phyloP scores from a whole-genome alignment of 768 basidiomycete species.

The button mushroom (Agaricus bisporus) region DNA sequence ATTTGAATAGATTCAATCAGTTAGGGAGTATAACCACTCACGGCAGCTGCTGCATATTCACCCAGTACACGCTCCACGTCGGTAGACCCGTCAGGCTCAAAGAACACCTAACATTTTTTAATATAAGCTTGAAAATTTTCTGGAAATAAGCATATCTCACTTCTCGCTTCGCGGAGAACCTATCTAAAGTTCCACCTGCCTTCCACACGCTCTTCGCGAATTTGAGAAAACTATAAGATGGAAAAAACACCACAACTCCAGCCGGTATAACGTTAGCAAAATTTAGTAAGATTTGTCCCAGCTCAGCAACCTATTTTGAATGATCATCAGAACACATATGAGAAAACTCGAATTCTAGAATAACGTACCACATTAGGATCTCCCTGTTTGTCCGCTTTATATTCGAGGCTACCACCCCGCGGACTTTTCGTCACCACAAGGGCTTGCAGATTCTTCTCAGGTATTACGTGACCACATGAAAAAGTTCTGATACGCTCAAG shows the following conservation, averaged over 20 bases:
- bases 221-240: slow-evolving; percentile 82
- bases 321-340: neutral
- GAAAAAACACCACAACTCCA: slow-evolving; percentile 92
- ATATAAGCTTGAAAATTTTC: neutral
- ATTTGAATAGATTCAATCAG: neutral
- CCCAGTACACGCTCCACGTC: slow-evolving; percentile 72
- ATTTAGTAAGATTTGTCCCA: slow-evolving; percentile 82
- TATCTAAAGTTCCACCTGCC: slow-evolving; percentile 51
- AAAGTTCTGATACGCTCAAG: slow-evolving; percentile 65
- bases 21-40: slow-evolving; percentile 11
- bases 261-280: slow-evolving; percentile 72
- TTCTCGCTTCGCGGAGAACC: slow-evolving; percentile 68
- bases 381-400: slow-evolving; percentile 71
- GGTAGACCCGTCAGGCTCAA: slow-evolving; percentile 70
- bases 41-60: slow-evolving; percentile 58
- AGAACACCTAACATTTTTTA: slow-evolving; percentile 58
- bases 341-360: neutral
- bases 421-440: slow-evolving; percentile 74
- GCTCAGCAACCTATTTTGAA: slow-evolving; percentile 59
- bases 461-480: slow-evolving; percentile 91
- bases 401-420: slow-evolving; percentile 65
- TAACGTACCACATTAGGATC: slow-evolving; percentile 56
- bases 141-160: slow-evolving; percentile 28
- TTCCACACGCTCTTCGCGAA: slow-evolving; percentile 63
- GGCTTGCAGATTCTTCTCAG: slow-evolving; percentile 68